Conservation (phyloP, 148 eudicot genomes). For the Dianthus caryophyllus region DNA sequence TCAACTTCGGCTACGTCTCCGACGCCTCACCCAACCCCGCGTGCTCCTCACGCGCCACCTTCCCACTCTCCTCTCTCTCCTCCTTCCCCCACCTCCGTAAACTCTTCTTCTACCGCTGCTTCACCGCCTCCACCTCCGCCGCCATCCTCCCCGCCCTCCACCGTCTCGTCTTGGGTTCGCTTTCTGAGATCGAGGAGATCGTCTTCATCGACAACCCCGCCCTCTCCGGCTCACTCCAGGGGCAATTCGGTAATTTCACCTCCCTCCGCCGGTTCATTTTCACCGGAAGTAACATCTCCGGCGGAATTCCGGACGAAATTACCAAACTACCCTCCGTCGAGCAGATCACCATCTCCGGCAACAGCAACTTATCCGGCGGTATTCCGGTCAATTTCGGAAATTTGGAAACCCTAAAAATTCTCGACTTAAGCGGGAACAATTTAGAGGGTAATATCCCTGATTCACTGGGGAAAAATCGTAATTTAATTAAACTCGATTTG, state of each 20-base stretch:
- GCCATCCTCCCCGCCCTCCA: slow-evolving; percentile 35
- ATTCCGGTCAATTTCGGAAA: slow-evolving; percentile 29
- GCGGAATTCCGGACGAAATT: slow-evolving; percentile 49
- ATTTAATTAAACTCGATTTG: slow-evolving; percentile 58
- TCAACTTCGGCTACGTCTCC: slow-evolving; percentile 65
- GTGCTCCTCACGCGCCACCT: slow-evolving; percentile 39
- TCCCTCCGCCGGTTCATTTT: slow-evolving; percentile 51
- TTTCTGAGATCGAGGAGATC: slow-evolving; percentile 50
- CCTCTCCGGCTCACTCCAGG: slow-evolving; percentile 43
- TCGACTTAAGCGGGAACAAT: slow-evolving; percentile 61
- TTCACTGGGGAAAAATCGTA: slow-evolving; percentile 36
- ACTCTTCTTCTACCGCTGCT: slow-evolving; percentile 77
- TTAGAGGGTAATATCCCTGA: slow-evolving; percentile 46
- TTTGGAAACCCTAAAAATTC: slow-evolving; percentile 43
- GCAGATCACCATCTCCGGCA: slow-evolving; percentile 59
- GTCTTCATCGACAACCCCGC: slow-evolving; percentile 62
- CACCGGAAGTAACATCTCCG: slow-evolving; percentile 55
- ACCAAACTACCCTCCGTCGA: slow-evolving; percentile 37
- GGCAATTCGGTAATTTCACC: slow-evolving; percentile 26
- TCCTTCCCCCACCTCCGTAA: slow-evolving; percentile 52
- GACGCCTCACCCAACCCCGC: slow-evolving; percentile 69
- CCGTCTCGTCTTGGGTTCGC: not conserved
- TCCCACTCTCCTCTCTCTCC: slow-evolving; percentile 32
- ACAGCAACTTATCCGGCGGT: slow-evolving; percentile 26
- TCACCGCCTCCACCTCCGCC: slow-evolving; percentile 30